A percentile compares a stretch with the other conserved stretches of the same genome.
Evolutionary conservation across 352 stramenopile genomes (phyloP).

Genomic region (Phytophthora sp.): DNA sequence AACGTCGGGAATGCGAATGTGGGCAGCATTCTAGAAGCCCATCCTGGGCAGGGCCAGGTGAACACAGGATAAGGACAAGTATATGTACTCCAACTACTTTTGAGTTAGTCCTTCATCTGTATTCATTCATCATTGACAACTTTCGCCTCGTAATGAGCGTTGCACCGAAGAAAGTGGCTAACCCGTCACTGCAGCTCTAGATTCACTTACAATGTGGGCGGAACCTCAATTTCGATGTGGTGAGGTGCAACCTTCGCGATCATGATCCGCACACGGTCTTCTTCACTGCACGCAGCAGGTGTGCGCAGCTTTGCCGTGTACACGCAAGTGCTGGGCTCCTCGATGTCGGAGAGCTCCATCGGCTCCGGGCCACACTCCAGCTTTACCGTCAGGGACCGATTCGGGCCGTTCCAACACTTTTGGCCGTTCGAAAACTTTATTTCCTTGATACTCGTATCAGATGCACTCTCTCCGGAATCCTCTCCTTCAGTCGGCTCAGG

Average conservation of each 20-base stretch:
- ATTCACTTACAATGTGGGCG: slow-evolving; percentile 44
- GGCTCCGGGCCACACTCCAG: slow-evolving; percentile 72
- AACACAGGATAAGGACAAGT: too few species aligned
- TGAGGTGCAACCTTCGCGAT: slow-evolving; percentile 46
- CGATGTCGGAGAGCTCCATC: slow-evolving; percentile 69
- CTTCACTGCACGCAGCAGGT: slow-evolving; percentile 68
- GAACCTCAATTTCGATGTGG: slow-evolving; percentile 72
- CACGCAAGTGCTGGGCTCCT: slow-evolving; percentile 88
- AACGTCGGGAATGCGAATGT: too few species aligned
- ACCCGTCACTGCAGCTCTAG: slow-evolving; percentile 7
- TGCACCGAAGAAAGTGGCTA: neutral
- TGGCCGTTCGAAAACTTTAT: slow-evolving; percentile 71
- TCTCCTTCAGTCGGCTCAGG: slow-evolving; percentile 1
- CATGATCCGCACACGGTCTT: slow-evolving; percentile 45
- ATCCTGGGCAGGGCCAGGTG: too few species aligned
- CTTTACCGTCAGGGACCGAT: slow-evolving; percentile 78
- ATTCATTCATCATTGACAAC: slow-evolving; percentile 22
- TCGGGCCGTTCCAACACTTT: slow-evolving; percentile 90
- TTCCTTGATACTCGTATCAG: slow-evolving; percentile 26
- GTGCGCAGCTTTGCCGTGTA: slow-evolving; percentile 86
- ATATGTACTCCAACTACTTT: too few species aligned
- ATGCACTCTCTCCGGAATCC: neutral
- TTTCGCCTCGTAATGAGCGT: slow-evolving; percentile 10
- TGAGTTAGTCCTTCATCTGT: too few species aligned
- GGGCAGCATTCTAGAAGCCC: neutral